Conservation (phyloP, 1,284 basidiomycete genomes). For the Crucibulum parvulum region DNA sequence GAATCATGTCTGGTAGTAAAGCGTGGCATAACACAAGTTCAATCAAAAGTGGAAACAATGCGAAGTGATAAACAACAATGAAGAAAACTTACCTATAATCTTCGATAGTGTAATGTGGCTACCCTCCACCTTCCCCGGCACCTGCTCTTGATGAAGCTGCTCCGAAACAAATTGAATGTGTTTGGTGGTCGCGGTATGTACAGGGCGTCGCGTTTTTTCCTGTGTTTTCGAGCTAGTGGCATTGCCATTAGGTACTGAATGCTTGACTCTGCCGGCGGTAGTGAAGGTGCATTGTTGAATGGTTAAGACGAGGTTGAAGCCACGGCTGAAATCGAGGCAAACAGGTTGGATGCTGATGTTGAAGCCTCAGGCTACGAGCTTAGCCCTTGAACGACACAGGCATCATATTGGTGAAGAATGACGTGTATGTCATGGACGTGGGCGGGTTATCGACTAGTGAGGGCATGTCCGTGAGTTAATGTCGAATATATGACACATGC, state of each 20-base stretch:
- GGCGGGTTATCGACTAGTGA: slow-evolving; percentile 33
- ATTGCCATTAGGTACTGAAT: slow-evolving; percentile 8
- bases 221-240: slow-evolving; percentile 32
- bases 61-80: too few species aligned
- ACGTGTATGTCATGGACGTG: slow-evolving; percentile 37
- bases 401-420: slow-evolving; percentile 41
- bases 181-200: slow-evolving; percentile 93
- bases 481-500: too few species aligned
- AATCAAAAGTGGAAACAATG: too few species aligned
- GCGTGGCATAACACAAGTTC: too few species aligned
- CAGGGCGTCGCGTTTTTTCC: slow-evolving; percentile 45
- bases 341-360: slow-evolving; percentile 14
- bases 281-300: slow-evolving; percentile 14
- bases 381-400: slow-evolving; percentile 33
- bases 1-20: too few species aligned
- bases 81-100: slow-evolving; percentile 52
- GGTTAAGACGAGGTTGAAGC: slow-evolving; percentile 16
- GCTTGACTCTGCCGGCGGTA: not conserved
- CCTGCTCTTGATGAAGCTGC: slow-evolving; percentile 85
- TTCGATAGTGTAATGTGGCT: slow-evolving; percentile 79
- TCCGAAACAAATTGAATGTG: slow-evolving; percentile 94
- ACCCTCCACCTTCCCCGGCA: slow-evolving; percentile 80
- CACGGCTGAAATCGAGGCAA: slow-evolving; percentile 20
- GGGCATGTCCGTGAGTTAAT: slow-evolving; percentile 31
- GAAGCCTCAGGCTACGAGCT: slow-evolving; percentile 8